These are phyloP conservation scores for Ophiostoma sp. DNA, from an alignment of 2,329 filamentous ascomycete genomes.

Conservation along the genomic window DNA sequence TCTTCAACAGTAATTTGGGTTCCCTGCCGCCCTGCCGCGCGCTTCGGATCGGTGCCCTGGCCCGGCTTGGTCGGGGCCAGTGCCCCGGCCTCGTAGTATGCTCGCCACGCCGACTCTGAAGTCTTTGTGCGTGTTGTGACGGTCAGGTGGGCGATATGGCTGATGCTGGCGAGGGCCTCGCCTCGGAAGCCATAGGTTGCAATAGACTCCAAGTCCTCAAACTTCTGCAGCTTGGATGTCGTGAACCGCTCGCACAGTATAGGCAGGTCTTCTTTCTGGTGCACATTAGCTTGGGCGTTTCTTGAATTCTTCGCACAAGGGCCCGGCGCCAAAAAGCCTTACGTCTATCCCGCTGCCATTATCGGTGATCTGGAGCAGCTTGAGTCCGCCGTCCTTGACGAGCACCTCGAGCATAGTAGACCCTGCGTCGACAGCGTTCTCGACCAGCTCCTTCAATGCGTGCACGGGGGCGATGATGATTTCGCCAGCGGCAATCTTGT, in stretches of 20 bases:
- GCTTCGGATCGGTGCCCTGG: conserved; percentile 77
- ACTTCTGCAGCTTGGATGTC: conserved; percentile 88
- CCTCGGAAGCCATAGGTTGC: conserved; percentile 97
- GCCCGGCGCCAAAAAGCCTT: conserved; percentile 23
- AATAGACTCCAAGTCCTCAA: conserved; percentile 86
- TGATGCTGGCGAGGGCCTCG: conserved; percentile 94
- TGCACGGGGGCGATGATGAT: conserved; percentile 97
- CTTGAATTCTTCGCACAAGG: not conserved
- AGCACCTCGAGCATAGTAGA: conserved; percentile 85
- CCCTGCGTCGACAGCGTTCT: conserved; percentile 96
- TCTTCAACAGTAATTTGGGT: conserved; percentile 97
- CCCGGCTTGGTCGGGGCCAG: conserved; percentile 80
- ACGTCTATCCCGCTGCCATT: conserved; percentile 95
- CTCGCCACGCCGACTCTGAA: conserved; percentile 84
- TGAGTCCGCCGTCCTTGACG: conserved; percentile 91
- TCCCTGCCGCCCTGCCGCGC: conserved; percentile 77
- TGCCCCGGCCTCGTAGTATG: conserved; percentile 77
- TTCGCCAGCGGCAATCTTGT: conserved; percentile 96
- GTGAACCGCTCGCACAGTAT: conserved; percentile 96
- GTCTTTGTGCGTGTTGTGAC: conserved; percentile 91
- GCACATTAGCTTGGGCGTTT: not conserved
- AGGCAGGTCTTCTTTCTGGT: conserved; percentile 79
- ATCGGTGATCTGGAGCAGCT: conserved; percentile 92
- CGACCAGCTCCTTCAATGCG: conserved; percentile 91
- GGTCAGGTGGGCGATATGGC: conserved; percentile 91